Conservation (phyloP, 345 rosid genomes). For the Moricandia arvensis region DNA sequence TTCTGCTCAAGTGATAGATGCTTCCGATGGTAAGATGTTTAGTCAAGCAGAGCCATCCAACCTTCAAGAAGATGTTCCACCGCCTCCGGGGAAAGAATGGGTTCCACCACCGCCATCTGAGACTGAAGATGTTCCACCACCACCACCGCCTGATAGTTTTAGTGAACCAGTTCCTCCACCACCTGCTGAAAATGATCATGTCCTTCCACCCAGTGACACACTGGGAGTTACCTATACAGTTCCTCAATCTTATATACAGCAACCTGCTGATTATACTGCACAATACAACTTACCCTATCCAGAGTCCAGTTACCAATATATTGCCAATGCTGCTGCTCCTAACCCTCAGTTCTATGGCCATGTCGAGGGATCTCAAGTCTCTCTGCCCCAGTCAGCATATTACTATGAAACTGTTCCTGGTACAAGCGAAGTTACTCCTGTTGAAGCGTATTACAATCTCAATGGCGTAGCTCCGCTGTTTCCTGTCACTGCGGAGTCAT, state of each 20-base stretch:
- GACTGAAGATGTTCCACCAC: slow-evolving; percentile 75
- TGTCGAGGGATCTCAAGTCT: slow-evolving; percentile 65
- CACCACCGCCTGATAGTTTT: slow-evolving; percentile 78
- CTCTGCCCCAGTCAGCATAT: slow-evolving; percentile 50
- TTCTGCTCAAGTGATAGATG: slow-evolving; percentile 21
- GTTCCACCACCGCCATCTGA: slow-evolving; percentile 94
- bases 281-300: slow-evolving; percentile 58
- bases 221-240: slow-evolving; percentile 50
- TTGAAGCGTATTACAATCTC: slow-evolving; percentile 58
- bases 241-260: slow-evolving; percentile 51
- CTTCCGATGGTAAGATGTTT: slow-evolving; percentile 31
- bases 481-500: slow-evolving; percentile 45
- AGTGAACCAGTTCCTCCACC: slow-evolving; percentile 75
- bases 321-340: slow-evolving; percentile 46
- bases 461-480: slow-evolving; percentile 49
- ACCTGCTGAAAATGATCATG: slow-evolving; percentile 53
- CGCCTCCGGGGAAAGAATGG: slow-evolving; percentile 84
- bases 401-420: slow-evolving; percentile 59
- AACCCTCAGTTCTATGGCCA: slow-evolving; percentile 57
- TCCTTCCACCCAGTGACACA: slow-evolving; percentile 59
- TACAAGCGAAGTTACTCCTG: slow-evolving; percentile 57
- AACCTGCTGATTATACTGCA: slow-evolving; percentile 46
- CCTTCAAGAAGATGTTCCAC: slow-evolving; percentile 53
- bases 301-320: slow-evolving; percentile 54
- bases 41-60: slow-evolving; percentile 41